Percentiles rank a stretch among this genome's conserved stretches.
Conservation (phyloP, 768 basidiomycete genomes). For the Zangia roseola region DNA sequence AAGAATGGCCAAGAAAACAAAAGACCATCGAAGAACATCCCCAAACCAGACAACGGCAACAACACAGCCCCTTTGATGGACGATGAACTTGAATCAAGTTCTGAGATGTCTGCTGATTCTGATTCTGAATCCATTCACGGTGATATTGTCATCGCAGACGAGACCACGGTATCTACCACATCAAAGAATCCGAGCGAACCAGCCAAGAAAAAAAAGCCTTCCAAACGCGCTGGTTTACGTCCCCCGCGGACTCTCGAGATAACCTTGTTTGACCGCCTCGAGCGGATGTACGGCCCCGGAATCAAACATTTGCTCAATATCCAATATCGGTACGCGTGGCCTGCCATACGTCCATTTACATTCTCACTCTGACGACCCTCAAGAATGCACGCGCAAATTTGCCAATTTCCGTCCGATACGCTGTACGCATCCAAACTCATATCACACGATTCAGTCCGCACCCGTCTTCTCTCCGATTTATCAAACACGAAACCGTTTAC, state of each 20-base stretch:
- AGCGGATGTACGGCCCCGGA: constrained; percentile 77
- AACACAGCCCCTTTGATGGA: not conserved
- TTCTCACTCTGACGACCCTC: not conserved
- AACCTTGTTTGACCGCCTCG: constrained; percentile 90
- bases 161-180: constrained; percentile 2
- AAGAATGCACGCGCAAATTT: constrained; percentile 89
- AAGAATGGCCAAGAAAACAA: not conserved
- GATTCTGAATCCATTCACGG: constrained; percentile 21
- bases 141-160: constrained; percentile 22
- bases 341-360: not conserved
- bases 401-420: constrained; percentile 78
- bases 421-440: constrained; percentile 73
- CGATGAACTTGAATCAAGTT: constrained; percentile 3
- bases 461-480: constrained; percentile 71
- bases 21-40: not conserved
- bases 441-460: constrained; percentile 69
- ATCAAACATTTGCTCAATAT: constrained; percentile 87
- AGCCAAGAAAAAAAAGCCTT: constrained; percentile 13
- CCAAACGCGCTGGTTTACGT: constrained; percentile 32
- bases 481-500: constrained; percentile 44
- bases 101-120: constrained; percentile 5
- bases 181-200: constrained; percentile 1
- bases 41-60: not conserved
- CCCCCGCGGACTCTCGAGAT: constrained; percentile 78
- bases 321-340: constrained; percentile 72